A percentile compares a stretch with the other conserved stretches of the same genome.
These are phyloP conservation scores for Ceratobasidium sp. DNA, from an alignment of 1,284 basidiomycete genomes.

Conservation along the genomic window DNA sequence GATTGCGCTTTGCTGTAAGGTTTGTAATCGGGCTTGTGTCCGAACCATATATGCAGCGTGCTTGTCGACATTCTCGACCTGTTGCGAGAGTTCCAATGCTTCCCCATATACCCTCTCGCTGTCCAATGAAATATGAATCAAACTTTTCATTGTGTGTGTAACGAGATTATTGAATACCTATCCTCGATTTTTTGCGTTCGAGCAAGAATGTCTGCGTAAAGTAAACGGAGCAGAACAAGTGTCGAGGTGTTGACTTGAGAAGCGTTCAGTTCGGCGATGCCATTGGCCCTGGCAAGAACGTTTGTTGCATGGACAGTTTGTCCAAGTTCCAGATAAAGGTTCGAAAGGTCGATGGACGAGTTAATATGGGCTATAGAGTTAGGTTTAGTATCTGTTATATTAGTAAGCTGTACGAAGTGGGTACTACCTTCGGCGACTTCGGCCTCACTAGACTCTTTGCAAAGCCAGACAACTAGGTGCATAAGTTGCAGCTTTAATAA, in stretches of 20 bases:
- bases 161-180: too few species aligned
- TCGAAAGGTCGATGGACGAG: slow-evolving; percentile 72
- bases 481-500: slow-evolving; percentile 56
- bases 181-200: slow-evolving; percentile 64
- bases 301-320: slow-evolving; percentile 71
- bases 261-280: slow-evolving; percentile 47
- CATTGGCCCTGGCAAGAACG: slow-evolving; percentile 58
- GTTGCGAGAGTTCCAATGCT: slow-evolving; percentile 46
- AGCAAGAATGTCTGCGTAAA: slow-evolving; percentile 72
- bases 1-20: slow-evolving; percentile 72
- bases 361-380: slow-evolving; percentile 64
- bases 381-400: not conserved
- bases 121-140: not conserved
- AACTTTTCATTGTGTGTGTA: too few species aligned
- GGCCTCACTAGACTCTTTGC: slow-evolving; percentile 58
- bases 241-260: slow-evolving; percentile 54
- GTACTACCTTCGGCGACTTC: slow-evolving; percentile 64
- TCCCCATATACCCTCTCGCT: slow-evolving; percentile 35
- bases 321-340: slow-evolving; percentile 79
- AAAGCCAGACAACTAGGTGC: slow-evolving; percentile 60
- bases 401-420: slow-evolving; percentile 38
- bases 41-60: slow-evolving; percentile 60
- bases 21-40: slow-evolving; percentile 63
- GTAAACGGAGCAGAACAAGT: slow-evolving; percentile 63
- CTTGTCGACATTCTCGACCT: slow-evolving; percentile 56